Conservation (phyloP, 495 filamentous ascomycete genomes). For the Parachaetomium inaequale region DNA sequence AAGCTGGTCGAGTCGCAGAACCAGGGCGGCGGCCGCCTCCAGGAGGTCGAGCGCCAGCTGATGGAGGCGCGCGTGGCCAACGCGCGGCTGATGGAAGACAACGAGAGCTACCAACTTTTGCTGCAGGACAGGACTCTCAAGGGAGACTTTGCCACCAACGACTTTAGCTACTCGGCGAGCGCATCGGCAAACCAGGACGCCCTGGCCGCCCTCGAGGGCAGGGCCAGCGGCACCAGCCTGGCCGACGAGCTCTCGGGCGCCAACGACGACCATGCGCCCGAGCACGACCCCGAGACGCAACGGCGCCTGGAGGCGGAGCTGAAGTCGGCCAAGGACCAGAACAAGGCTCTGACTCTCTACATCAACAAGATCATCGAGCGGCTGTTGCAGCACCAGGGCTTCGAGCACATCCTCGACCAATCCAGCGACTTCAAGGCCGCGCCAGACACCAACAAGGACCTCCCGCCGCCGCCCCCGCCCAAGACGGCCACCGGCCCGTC, state of each 20-base stretch:
- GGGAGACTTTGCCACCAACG: conserved; percentile 82
- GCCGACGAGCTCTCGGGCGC: conserved; percentile 82
- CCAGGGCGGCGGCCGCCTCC: conserved; percentile 75
- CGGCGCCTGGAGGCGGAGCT: conserved; percentile 74
- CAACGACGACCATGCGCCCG: conserved; percentile 51
- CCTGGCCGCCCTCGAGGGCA: conserved; percentile 53
- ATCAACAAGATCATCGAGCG: conserved; percentile 98
- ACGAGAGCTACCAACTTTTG: conserved; percentile 94
- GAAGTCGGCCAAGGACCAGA: conserved; percentile 82
- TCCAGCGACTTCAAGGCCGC: conserved; percentile 52
- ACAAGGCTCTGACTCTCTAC: conserved; percentile 93
- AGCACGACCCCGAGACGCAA: conserved; percentile 54
- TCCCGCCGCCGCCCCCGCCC: conserved; percentile 71
- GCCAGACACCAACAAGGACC: conserved; percentile 70
- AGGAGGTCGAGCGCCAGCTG: conserved; percentile 81
- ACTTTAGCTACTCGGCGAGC: conserved; percentile 65
- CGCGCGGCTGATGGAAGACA: conserved; percentile 94
- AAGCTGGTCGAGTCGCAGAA: conserved; percentile 94
- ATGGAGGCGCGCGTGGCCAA: conserved; percentile 92
- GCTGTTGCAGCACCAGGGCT: conserved; percentile 87
- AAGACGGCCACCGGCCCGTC: conserved; percentile 53
- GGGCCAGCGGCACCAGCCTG: conserved; percentile 58
- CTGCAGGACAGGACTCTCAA: conserved; percentile 91
- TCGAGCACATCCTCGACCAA: conserved; percentile 87
- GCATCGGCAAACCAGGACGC: conserved; percentile 53